These are phyloP conservation scores for Paralagenidium karlingii DNA, from an alignment of 352 stramenopile species.

Conservation along the genomic window DNA sequence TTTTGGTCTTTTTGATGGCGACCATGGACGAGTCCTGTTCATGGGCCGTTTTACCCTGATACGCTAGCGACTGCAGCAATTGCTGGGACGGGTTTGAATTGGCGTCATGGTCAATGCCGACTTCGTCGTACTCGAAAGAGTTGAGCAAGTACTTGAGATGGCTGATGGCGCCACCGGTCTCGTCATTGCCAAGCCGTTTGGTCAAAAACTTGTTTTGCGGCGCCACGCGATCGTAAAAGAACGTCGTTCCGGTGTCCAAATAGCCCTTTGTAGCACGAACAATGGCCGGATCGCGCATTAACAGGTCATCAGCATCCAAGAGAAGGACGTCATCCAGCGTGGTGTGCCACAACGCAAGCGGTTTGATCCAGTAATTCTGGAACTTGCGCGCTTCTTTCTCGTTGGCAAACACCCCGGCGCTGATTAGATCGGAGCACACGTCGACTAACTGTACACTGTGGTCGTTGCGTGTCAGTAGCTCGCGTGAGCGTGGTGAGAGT, in stretches of 20 bases:
- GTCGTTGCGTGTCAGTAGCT: conserved; percentile 16
- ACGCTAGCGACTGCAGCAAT: conserved; percentile 27
- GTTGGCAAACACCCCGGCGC: conserved; percentile 9
- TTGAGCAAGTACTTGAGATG: conserved; percentile 4
- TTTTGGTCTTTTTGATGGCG: conserved; percentile 14
- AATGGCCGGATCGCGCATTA: conserved; percentile 25
- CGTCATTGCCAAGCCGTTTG: not conserved
- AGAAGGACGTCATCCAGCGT: conserved; percentile 27
- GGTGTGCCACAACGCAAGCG: conserved; percentile 35
- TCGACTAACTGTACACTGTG: conserved; percentile 45
- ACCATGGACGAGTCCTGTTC: conserved; percentile 66
- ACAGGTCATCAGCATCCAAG: conserved; percentile 35
- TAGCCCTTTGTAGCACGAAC: conserved; percentile 27
- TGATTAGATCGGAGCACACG: conserved; percentile 22
- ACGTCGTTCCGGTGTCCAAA: conserved; percentile 25
- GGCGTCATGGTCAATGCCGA: not conserved
- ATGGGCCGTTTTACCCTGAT: conserved; percentile 25
- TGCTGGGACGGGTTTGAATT: conserved; percentile 6
- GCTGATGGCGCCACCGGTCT: not conserved
- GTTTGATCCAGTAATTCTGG: conserved; percentile 55
- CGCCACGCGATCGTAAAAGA: conserved; percentile 54
- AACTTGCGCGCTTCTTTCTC: conserved; percentile 21
- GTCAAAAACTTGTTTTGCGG: conserved; percentile 1
- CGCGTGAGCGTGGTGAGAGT: conserved; percentile 14
- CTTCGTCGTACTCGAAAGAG: conserved; percentile 3